Evolutionary conservation across 2,329 filamentous ascomycete genomes (phyloP).

Genomic region (Emergomyces africanus): DNA sequence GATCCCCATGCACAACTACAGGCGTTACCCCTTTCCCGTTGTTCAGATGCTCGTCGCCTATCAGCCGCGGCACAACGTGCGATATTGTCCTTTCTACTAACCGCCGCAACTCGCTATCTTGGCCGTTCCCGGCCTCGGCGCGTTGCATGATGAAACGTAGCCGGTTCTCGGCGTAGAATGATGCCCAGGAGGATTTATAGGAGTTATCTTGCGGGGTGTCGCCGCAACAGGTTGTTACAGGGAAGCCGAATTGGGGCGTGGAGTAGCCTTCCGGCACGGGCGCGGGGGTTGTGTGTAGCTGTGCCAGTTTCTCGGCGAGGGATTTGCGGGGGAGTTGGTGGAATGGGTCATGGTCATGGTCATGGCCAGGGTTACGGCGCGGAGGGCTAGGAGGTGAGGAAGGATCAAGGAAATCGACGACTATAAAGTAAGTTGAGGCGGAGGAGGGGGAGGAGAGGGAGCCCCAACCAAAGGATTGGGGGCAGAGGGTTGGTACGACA

Average conservation of each 20-base stretch:
- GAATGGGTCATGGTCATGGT: constrained; percentile 11
- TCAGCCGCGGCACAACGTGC: constrained; percentile 60
- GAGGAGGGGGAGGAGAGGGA: constrained; percentile 33
- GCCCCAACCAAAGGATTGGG: constrained; percentile 61
- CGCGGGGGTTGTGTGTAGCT: constrained; percentile 62
- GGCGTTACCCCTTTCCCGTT: constrained; percentile 50
- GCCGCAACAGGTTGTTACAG: constrained; percentile 74
- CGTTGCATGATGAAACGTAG: constrained; percentile 51
- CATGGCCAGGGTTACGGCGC: neutral
- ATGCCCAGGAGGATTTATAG: constrained; percentile 62
- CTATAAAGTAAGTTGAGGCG: constrained; percentile 37
- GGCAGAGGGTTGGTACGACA: constrained; percentile 63
- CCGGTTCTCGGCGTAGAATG: constrained; percentile 71
- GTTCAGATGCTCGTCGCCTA: constrained; percentile 55
- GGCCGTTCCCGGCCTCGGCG: constrained; percentile 49
- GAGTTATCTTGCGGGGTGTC: constrained; percentile 69
- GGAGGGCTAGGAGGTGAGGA: constrained; percentile 34
- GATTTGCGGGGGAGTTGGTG: constrained; percentile 37
- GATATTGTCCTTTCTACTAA: constrained; percentile 53
- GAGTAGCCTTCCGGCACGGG: constrained; percentile 42
- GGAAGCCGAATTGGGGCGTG: constrained; percentile 65
- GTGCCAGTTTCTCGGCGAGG: constrained; percentile 64
- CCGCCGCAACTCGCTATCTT: constrained; percentile 47
- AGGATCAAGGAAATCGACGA: constrained; percentile 70
- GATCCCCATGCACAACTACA: constrained; percentile 75